Base-by-base conservation (phyloP, 2,329 filamentous ascomycete genomes). In the Xylaria multiplex region DNA sequence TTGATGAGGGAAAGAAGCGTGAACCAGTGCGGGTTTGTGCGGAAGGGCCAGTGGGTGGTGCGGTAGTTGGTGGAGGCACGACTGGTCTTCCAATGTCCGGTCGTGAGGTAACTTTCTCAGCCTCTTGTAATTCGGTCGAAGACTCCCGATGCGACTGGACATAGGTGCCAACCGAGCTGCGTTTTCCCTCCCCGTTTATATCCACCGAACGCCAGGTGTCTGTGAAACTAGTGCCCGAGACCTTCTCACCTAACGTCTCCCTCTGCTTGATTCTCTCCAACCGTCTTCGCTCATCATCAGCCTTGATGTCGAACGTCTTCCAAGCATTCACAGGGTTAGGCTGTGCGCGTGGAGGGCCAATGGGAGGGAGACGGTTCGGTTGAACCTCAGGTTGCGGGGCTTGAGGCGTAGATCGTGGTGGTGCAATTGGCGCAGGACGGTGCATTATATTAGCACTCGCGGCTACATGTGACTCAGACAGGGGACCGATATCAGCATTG, bases 1-100 rank as follows among this genome's bases (percentile, higher is more conserved):
- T 84, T 2, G 83, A 75, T 0, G 73, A 74, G 9, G 88, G 88
- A 76, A 90, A 90, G 77, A 90, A 90, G 49, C 88, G 80, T 7
- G 88, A 90, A 19, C 83, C 79, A 24, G 87, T 83, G 22, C 80
- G 78, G 65, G 84, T 80, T 42, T 85, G 80, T 3, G 82, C 72
- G 7, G 70, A 50, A 30, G 70, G 70, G 14, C 70, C 72, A 16
- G 72, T 64, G 3, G 69, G 65, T 54, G 69, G 64, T 8, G 48
- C 52, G 3, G 52, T 22, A 54, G 42, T 59, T 27, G 66, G 61
- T 14, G 62, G 57, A 14, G 57, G 58, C 16, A 67, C 9, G 13
- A 66, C 37, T 30, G 67, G 71, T 53, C 71, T 69, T 46, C 63
- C 65, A 42, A 65, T 67, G 42, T 71, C 69, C 24, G 68, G 46